Percentiles rank a stretch among this genome's conserved stretches.
phyloP scores from a whole-genome alignment of 495 filamentous ascomycete species.

The Penicillium pancosmium region DNA sequence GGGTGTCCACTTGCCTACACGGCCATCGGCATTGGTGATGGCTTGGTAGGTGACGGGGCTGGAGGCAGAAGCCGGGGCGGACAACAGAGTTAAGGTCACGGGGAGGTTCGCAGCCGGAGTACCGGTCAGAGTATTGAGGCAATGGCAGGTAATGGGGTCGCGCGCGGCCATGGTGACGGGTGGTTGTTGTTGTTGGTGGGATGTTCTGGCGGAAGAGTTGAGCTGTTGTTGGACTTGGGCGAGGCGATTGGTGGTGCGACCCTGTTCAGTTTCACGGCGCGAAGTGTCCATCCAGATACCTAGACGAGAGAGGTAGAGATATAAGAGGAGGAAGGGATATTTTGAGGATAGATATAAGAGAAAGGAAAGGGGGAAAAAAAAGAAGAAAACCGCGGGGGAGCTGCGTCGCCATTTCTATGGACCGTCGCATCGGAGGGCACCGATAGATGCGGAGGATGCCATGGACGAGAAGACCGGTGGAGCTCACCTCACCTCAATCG shows the following conservation, averaged over 20 bases:
- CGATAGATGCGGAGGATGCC: conserved; percentile 47
- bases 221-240: conserved; percentile 44
- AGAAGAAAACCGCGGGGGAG: conserved; percentile 9
- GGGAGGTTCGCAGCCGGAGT: conserved; percentile 61
- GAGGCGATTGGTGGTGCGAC: conserved; percentile 41
- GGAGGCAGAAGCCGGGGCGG: conserved; percentile 28
- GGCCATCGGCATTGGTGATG: conserved; percentile 82
- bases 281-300: conserved; percentile 33
- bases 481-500: neutral
- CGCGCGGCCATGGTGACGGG: conserved; percentile 44
- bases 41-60: conserved; percentile 58
- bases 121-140: conserved; percentile 69
- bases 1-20: conserved; percentile 76
- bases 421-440: conserved; percentile 42
- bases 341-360: neutral
- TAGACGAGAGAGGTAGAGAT: conserved; percentile 5
- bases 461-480: conserved; percentile 18
- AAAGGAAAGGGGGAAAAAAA: conserved; percentile 1
- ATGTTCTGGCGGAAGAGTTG: conserved; percentile 15
- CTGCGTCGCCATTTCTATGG: conserved; percentile 31
- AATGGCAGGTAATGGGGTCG: conserved; percentile 78
- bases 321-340: conserved; percentile 4
- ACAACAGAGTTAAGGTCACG: conserved; percentile 56
- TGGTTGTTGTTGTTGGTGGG: conserved; percentile 18
- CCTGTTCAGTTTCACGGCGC: conserved; percentile 20